Evolutionary conservation across 108 stramenopile genomes (phyloP).

Genomic region (Cylindrotheca closterium): DNA sequence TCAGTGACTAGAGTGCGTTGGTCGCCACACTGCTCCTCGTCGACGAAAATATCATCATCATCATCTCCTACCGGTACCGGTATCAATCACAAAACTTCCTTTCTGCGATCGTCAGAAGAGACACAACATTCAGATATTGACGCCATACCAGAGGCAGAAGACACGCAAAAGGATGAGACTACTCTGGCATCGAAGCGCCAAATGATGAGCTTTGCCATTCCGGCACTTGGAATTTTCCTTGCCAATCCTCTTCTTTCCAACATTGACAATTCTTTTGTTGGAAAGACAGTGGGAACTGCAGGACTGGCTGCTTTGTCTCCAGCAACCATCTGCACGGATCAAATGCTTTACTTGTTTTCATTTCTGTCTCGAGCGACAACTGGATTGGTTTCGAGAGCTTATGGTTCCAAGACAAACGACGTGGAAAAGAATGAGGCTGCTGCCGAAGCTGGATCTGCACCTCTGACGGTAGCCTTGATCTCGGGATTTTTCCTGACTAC

Average conservation of each 20-base stretch:
- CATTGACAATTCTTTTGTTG: constrained; percentile 86
- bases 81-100: too few species aligned
- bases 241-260: constrained; percentile 75
- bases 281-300: constrained; percentile 64
- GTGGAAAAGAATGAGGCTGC: constrained; percentile 34
- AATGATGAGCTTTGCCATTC: constrained; percentile 79
- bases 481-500: constrained; percentile 50
- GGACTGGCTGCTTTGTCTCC: constrained; percentile 84
- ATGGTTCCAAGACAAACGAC: constrained; percentile 15
- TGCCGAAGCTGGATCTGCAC: constrained; percentile 54
- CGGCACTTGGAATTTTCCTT: constrained; percentile 78
- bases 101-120: not conserved
- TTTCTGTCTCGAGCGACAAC: constrained; percentile 80
- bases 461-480: constrained; percentile 57
- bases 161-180: not conserved
- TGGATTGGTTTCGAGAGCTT: constrained; percentile 70
- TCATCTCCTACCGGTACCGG: not conserved
- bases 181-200: constrained; percentile 66
- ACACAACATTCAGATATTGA: not conserved
- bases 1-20: too few species aligned
- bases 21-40: too few species aligned
- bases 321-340: constrained; percentile 80
- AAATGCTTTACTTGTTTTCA: constrained; percentile 74
- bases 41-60: not conserved
- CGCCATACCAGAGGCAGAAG: not conserved